Evolutionary conservation across 2,329 filamentous ascomycete species (phyloP), one percentile per base, ranked within the genome.

Genomic region (Falciphora oryzae): DNA sequence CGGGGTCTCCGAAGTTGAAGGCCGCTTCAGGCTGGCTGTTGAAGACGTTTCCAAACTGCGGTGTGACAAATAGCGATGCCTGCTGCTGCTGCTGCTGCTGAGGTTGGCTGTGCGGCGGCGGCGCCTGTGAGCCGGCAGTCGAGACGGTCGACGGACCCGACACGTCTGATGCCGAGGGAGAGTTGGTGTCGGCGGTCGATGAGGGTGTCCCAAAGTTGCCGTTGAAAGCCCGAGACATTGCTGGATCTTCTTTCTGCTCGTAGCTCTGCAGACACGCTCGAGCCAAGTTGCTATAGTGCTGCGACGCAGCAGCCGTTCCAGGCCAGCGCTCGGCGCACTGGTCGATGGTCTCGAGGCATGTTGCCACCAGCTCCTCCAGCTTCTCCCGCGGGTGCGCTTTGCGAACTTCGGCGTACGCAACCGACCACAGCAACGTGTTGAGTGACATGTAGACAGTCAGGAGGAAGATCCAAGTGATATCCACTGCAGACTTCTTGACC

Each of bases 401-500:
- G 59, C 95, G 89, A 29, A 98, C 88, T 68, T 94, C 90, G 4
- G 89, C 84, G 72, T 96, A 97, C 1, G 93, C 96, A 10, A 96
- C 84, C 1, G 91, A 87, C 95, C 95, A 99, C 0, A 99, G 83
- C 62, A 97, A 85, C 6, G 92, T 93, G 73, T 97, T 97, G 65
- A 98, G 84, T 5, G 91, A 88, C 87, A 96, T 95, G 78, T 96
- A 97, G 57, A 98, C 84, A 27, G 90, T 88, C 65, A 97, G 84
- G 1, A 96, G 86, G 72, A 97, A 97, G 58, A 97, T 89, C 94
- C 94, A 98, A 0, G 93, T 97, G 66, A 97, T 82, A 72, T 97
- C 94, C 14, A 95, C 86, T 28, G 87, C 88, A 18, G 85, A 84
- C 22, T 84, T 87, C 68, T 89, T 85, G 72, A 97, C 89, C 75